These are phyloP conservation scores for Ambrosia trifida DNA, from an alignment of 129 eudicot genomes.

Conservation along the genomic window DNA sequence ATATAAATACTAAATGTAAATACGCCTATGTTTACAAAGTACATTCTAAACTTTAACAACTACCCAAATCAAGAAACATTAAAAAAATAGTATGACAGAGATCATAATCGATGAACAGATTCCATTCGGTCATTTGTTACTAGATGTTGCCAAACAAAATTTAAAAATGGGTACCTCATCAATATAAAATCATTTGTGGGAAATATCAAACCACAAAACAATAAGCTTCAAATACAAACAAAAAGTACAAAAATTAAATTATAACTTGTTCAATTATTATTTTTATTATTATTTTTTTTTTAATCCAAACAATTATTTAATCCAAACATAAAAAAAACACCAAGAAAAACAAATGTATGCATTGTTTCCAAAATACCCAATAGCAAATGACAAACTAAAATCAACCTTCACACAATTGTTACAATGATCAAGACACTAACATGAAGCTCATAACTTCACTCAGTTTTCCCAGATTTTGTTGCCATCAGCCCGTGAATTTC, in stretches of 20 bases:
- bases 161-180: no score
- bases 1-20: no score
- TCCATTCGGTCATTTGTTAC: no score
- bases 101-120: no score
- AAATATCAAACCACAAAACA: neutral
- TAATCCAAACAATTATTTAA: conserved; percentile 2
- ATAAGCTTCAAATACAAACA: neutral
- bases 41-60: no score
- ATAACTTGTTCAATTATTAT: neutral
- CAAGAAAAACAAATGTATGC: neutral
- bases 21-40: no score
- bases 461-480: neutral
- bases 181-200: no score
- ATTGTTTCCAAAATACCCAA: neutral
- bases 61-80: no score
- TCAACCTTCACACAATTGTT: neutral
- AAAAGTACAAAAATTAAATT: neutral
- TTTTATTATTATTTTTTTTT: no score
- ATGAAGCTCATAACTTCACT: conserved; percentile 31
- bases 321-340: neutral
- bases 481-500: conserved; percentile 30
- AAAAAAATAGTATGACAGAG: no score
- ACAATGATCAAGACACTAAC: neutral
- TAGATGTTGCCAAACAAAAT: no score
- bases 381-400: neutral